Evolutionary conservation across 2,329 filamentous ascomycete genomes (phyloP), one percentile per base, ranked within the genome.

Genomic region (Elsinoe fawcettii): DNA sequence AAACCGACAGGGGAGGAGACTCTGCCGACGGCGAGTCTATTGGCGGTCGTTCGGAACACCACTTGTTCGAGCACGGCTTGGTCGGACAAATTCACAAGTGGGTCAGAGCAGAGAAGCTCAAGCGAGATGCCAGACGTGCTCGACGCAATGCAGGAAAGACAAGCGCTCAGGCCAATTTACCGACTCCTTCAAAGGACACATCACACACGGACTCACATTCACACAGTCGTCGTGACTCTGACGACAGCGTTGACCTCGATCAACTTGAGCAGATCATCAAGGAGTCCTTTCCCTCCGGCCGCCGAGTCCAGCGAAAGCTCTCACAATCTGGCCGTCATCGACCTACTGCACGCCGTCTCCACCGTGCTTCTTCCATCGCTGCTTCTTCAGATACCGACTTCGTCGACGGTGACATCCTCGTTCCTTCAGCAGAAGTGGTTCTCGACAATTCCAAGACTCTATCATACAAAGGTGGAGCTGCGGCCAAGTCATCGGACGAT

Each of bases 381-480:
- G 79, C 77, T 3, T 90, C 87, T 3, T 93, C 89, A 0, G 92
- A 96, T 64, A 95, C 90, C 0, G 92, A 97, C 59, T 88, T 86
- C 63, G 75, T 82, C 14, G 91, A 96, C 61, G 83, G 83, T n/a
- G 90, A 96, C 61, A 78, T 83, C 16, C 72, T 88, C n/a, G 89
- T 95, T 1, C 92, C 92, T 0, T 83, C 82, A 62, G 95, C 91
- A 63, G 90, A 96, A 69, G 90, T 83, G 6, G 77, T 85, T 46
- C 78, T 97, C 18, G 92, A 97, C 72, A 96, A 96, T 67, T 87
- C 88, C 4, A 93, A 92, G 72, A 95, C 91, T 0, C 76, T 96
- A 65, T 83, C 85, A 53, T 95, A 93, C 67, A 79, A 76, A 12
- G 84, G 84, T 22, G 82, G 82, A 16, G 67, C 68, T 23, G 41